These are phyloP conservation scores for Arxiozyma heterogenica DNA, from an alignment of 1,139 yeast species.

Conservation along the genomic window DNA sequence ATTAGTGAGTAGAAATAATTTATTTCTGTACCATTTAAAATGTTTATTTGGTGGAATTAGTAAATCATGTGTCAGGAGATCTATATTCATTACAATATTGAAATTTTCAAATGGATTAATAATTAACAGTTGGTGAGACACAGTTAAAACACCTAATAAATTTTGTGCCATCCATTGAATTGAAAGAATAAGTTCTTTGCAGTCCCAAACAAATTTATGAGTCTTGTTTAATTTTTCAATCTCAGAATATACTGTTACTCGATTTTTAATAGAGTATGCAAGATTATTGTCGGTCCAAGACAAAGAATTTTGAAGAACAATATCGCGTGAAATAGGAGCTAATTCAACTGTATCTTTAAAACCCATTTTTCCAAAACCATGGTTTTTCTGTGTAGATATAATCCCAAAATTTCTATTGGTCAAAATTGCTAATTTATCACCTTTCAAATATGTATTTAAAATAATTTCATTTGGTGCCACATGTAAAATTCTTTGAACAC, in stretches of 20 bases:
- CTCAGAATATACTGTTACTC: constrained; percentile 1
- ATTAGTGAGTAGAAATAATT: constrained; percentile 19
- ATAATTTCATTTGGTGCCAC: constrained; percentile 10
- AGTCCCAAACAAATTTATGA: constrained; percentile 1
- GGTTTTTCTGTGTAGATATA: constrained; percentile 32
- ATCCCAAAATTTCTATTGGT: constrained; percentile 46
- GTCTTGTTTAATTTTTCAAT: background rate
- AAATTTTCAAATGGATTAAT: constrained; percentile 32
- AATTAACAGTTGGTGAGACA: constrained; percentile 40
- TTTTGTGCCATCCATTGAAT: constrained; percentile 54
- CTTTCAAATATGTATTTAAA: constrained; percentile 19
- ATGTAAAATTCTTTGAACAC: constrained; percentile 12
- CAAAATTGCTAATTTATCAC: constrained; percentile 46
- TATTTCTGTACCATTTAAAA: constrained; percentile 22
- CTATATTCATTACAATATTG: constrained; percentile 34
- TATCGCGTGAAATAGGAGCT: constrained; percentile 35
- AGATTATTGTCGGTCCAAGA: constrained; percentile 6
- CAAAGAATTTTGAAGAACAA: constrained; percentile 7
- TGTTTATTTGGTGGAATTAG: constrained; percentile 35
- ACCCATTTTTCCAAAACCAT: background rate
- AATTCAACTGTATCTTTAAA: constrained; percentile 10
- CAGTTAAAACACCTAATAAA: constrained; percentile 43
- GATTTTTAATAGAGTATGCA: constrained; percentile 12
- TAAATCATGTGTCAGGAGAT: constrained; percentile 38
- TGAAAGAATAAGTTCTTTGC: constrained; percentile 36